A percentile compares a stretch with the other conserved stretches of the same genome.
phyloP scores from a whole-genome alignment of 2,329 filamentous ascomycete genomes.

The Stagonosporopsis rhizophila region DNA sequence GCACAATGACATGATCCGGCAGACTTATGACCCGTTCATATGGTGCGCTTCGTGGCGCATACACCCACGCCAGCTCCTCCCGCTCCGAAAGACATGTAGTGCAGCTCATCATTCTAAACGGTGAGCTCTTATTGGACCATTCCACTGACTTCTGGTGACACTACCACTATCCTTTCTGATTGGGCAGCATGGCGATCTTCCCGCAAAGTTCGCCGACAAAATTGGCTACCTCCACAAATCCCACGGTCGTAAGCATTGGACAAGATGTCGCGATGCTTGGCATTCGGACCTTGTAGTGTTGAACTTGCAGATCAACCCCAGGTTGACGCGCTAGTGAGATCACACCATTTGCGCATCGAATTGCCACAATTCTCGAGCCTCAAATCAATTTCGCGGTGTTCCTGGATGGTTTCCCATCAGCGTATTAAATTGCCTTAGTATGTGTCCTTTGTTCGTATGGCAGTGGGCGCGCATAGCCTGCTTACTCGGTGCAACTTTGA shows the following conservation, averaged over 20 bases:
- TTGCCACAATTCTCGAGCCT: constrained; percentile 6
- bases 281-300: constrained; percentile 25
- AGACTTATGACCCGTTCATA: not conserved
- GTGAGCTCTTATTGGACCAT: not conserved
- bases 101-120: not conserved
- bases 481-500: not conserved
- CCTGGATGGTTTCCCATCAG: not conserved
- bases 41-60: constrained; percentile 2
- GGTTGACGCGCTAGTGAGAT: constrained; percentile 8
- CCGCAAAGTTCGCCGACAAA: not conserved
- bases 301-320: constrained; percentile 29
- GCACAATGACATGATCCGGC: not conserved
- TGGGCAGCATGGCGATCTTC: constrained; percentile 13
- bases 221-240: not conserved
- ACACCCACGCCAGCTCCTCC: not conserved
- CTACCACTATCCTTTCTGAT: not conserved
- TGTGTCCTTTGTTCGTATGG: not conserved
- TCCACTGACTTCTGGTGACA: not conserved
- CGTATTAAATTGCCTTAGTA: not conserved
- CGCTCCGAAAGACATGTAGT: not conserved
- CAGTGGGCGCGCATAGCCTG: not conserved
- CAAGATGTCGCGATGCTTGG: constrained; percentile 38
- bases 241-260: constrained; percentile 32
- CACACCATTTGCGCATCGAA: constrained; percentile 23
- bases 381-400: not conserved